Evolutionary conservation across 768 basidiomycete species (phyloP), one percentile per base, ranked within the genome.

Genomic region (Pleurotus platypus): DNA sequence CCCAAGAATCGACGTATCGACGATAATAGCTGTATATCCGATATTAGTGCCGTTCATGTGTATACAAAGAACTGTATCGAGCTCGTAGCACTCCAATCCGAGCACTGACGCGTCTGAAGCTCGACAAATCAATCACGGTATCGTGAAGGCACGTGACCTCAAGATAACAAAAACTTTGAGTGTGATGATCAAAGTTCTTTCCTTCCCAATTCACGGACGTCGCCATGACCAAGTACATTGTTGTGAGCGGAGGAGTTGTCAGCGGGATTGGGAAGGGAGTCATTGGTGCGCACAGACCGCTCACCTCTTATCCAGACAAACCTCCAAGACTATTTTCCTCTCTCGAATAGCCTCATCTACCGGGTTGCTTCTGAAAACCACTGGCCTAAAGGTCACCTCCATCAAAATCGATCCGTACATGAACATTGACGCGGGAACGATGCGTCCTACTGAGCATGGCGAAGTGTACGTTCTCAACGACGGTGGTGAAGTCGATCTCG

Each of bases 341-440:
- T 24, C 46, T 39, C 30, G 56, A 60, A 40, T 69, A 98, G 96
- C 96, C 62, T 98, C 96, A 24, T 98, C 95, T 49, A 98, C 96
- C 4, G 96, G 96, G 58, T 78, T 98, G 51, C 82, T 98, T 51
- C 80, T 99, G 69, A 98, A 98, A 75, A 98, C 92, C 45, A 86
- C 89, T 38, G 96, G 96, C 47, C 80, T 97, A 59, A 97, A 94
- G 76, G 96, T 98, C 64, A 99, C 96, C 6, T 92, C 96, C 9
- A 98, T 99, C 80, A 99, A 99, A 76, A 98, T 99, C 66, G 96
- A 99, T 70, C 96, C 96, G 12, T 99, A 99, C 65, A 98, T 99
- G 96, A 99, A 99, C 75, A 98, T 99, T 65, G 96, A 99, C 80
- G 96, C 96, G 20, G 96, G 96, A 37, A 98, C 96, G 16, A 99